phyloP scores from a whole-genome alignment of 352 stramenopile genomes.

The Thalassiosira oceanica region DNA sequence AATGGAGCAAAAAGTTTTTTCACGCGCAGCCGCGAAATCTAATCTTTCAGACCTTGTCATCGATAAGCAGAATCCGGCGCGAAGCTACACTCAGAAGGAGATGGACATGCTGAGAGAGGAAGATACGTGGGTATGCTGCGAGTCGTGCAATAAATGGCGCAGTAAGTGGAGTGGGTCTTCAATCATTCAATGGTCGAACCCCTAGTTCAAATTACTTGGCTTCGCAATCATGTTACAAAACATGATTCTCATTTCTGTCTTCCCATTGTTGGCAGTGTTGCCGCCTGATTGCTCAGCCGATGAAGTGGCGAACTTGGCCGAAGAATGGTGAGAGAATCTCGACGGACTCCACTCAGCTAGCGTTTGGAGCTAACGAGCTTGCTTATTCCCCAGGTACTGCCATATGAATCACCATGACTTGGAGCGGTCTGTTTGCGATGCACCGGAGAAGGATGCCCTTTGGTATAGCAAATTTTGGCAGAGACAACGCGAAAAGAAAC shows the following conservation, averaged over 20 bases:
- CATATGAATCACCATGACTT: too few species aligned
- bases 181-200: not conserved
- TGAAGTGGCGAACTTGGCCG: slow-evolving; percentile 86
- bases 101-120: slow-evolving; percentile 51
- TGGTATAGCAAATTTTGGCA: too few species aligned
- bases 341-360: too few species aligned
- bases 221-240: slow-evolving; percentile 89
- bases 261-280: slow-evolving; percentile 91
- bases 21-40: slow-evolving; percentile 64
- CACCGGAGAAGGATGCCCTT: too few species aligned
- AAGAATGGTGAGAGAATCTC: slow-evolving; percentile 86
- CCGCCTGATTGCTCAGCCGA: slow-evolving; percentile 76
- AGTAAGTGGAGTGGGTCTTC: too few species aligned
- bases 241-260: too few species aligned
- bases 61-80: slow-evolving; percentile 60
- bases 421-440: too few species aligned
- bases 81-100: slow-evolving; percentile 60
- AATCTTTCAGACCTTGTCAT: slow-evolving; percentile 64
- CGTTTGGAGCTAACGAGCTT: too few species aligned
- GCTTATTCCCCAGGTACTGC: too few species aligned
- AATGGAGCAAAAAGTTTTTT: slow-evolving; percentile 81
- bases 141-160: slow-evolving; percentile 8
- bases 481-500: too few species aligned
- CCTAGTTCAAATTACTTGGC: not conserved
- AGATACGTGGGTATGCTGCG: slow-evolving; percentile 61